A percentile compares a stretch with the other conserved stretches of the same genome.
These are phyloP conservation scores for Hypoxylon perforatum DNA, from an alignment of 495 filamentous ascomycete species.

Conservation along the genomic window DNA sequence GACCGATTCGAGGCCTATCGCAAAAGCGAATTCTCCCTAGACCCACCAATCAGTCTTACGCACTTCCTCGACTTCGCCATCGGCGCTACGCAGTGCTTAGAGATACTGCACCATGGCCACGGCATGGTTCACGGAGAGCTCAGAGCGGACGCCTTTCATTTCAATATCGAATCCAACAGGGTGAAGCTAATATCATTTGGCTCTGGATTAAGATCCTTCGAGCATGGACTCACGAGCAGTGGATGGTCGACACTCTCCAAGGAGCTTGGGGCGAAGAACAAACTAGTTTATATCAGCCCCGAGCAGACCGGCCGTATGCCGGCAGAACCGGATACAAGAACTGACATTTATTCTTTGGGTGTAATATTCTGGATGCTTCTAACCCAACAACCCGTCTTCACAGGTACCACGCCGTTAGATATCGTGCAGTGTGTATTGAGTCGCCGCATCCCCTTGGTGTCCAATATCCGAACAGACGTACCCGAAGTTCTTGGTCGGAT, in stretches of 20 bases:
- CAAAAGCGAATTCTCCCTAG: conserved; percentile 54
- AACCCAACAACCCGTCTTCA: conserved; percentile 79
- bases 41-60: conserved; percentile 71
- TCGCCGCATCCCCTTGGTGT: conserved; percentile 77
- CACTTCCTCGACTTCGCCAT: conserved; percentile 89
- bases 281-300: conserved; percentile 87
- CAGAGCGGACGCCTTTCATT: conserved; percentile 88
- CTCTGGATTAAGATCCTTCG: conserved; percentile 84
- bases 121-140: conserved; percentile 89
- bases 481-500: conserved; percentile 83
- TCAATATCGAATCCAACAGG: conserved; percentile 69
- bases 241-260: conserved; percentile 84
- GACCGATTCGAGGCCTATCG: conserved; percentile 57
- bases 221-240: conserved; percentile 84
- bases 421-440: conserved; percentile 87
- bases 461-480: conserved; percentile 77
- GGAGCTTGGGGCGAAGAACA: conserved; percentile 83
- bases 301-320: conserved; percentile 93
- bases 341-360: conserved; percentile 90
- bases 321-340: conserved; percentile 86
- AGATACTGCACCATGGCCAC: conserved; percentile 86
- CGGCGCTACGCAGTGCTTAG: conserved; percentile 83
- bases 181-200: conserved; percentile 88
- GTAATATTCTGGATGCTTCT: conserved; percentile 88
- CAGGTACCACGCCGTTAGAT: conserved; percentile 81